Base-by-base conservation (phyloP, 495 filamentous ascomycete species). In the Penicillium crystallinum region DNA sequence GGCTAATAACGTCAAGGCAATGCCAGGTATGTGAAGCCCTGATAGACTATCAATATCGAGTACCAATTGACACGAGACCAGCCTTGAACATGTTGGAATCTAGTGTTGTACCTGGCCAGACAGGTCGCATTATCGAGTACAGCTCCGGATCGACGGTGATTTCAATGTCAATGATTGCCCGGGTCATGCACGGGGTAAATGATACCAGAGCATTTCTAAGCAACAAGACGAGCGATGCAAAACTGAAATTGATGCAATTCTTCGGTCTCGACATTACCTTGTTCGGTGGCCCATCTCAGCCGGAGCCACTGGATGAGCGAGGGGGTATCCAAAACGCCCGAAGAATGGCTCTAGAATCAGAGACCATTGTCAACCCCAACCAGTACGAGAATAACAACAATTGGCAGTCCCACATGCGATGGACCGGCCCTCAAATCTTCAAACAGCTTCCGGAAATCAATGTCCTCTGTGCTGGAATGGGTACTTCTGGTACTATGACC, bases 91-190 rank as follows among this genome's bases (percentile, higher is more conserved):
- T 83, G 66, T 72, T 83, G 44, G 58, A 76, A 35, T 67, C 69
- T 17, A 69, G 59, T 12, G 75, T 77, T 12, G 66, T 59, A 3
- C 67, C 75, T 3, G 66, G 63, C 6, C 64, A 73, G 40, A 76
- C 72, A 10, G 69, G 76, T 29, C 76, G 71, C 0, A 77, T 85
- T 34, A 72, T 84, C 44, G 82, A 85, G 50, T 78, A 77, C 52
- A 84, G 81, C 62, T 84, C 81, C 1, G 81, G 82, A 3, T 84
- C 81, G 8, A 85, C 81, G 0, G 78, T 83, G 10, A 72, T 83
- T 37, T 83, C 81, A 0, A 73, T 85, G 70, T 74, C 77, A 6
- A 75, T 85, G 58, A 63, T 80, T 18, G 72, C 79, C 1, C 68
- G 81, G 29, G 77, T 77, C 21, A 68, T 79, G 61, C 75, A 80